Evolutionary conservation across 1,284 basidiomycete species (phyloP), one percentile per base, ranked within the genome.

Genomic region (Cryptococcus sp.): DNA sequence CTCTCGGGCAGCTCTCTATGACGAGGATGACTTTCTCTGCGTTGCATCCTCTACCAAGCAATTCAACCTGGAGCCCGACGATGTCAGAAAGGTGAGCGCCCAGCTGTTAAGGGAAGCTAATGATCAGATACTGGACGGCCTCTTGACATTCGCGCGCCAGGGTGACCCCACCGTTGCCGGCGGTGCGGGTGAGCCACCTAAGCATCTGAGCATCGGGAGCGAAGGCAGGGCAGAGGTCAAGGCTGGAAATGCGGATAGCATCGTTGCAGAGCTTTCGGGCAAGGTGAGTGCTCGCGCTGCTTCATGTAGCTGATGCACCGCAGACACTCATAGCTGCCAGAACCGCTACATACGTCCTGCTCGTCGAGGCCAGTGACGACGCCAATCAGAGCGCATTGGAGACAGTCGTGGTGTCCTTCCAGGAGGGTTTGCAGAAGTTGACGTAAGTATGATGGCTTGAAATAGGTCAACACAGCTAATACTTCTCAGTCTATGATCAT

Each of bases 271-370:
- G 23, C 55, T 67, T 38, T 54, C 61, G 13, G 67, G 63, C 40
- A 62, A 63, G 53, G 67, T 69, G 41, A 56, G 65, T 52, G 13
- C 15, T 22, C 20, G 25, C 15, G 20, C 3, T 41, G 5, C 22
- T 40, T 15, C 41, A 8, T 30, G 20, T 47, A 19, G 10, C 17
- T 22, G n/a, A 41, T 8, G 17, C 19, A 13, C 8, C 38, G 22
- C 57, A 68, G 67, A 48, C 52, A 27, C 46, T 69, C 57, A 63
- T 69, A 40, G 67, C 67, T 23, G 60, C 63, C 35, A 60, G 65
- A 47, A 65, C 63, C 6, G 65, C 67, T 15, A 67, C 43, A 20
- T 61, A 62, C 25, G 60, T 69, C 10, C 41, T 67, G 11, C 53
- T 69, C 39, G 55, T 69, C 23, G 62, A 69, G 50, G 64, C 55